Conservation (phyloP, 805 yeast species). For the Myxozyma melibiosi region DNA sequence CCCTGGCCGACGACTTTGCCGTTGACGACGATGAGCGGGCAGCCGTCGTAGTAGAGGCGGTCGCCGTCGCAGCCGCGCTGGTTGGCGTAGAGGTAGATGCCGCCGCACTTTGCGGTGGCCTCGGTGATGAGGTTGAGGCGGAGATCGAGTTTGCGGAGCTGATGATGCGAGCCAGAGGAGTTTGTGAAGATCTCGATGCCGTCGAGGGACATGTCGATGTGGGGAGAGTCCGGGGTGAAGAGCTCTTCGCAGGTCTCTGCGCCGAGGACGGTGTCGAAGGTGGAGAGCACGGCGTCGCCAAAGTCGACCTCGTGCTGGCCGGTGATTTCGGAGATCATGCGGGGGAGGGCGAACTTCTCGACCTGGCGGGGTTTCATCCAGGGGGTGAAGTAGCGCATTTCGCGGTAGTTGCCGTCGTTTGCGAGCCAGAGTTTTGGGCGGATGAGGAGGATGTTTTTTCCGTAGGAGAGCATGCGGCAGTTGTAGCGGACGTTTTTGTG, state of each 20-base stretch:
- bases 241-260: slow-evolving; percentile 98
- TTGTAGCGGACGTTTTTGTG: slow-evolving; percentile 89
- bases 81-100: slow-evolving; percentile 88
- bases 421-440: slow-evolving; percentile 94
- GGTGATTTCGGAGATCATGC: slow-evolving; percentile 62
- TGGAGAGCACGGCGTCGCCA: slow-evolving; percentile 88
- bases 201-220: slow-evolving; percentile 84
- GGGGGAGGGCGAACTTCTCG: slow-evolving; percentile 75
- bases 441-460: slow-evolving; percentile 77
- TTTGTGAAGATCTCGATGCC: slow-evolving; percentile 98
- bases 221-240: slow-evolving; percentile 96
- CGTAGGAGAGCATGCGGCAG: slow-evolving; percentile 80
- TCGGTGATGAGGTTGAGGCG: slow-evolving; percentile 83
- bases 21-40: slow-evolving; percentile 90
- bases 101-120: slow-evolving; percentile 96
- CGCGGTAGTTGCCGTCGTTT: slow-evolving; percentile 97
- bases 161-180: slow-evolving; percentile 98
- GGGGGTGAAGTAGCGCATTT: slow-evolving; percentile 95
- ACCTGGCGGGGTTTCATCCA: slow-evolving; percentile 81
- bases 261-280: slow-evolving; percentile 88
- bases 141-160: slow-evolving; percentile 82
- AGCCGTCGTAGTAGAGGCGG: slow-evolving; percentile 93
- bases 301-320: slow-evolving; percentile 70
- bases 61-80: slow-evolving; percentile 99
- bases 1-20: slow-evolving; percentile 94